Evolutionary conservation across 1,139 yeast genomes (phyloP).

Genomic region (Blastobotrys capitulatus): DNA sequence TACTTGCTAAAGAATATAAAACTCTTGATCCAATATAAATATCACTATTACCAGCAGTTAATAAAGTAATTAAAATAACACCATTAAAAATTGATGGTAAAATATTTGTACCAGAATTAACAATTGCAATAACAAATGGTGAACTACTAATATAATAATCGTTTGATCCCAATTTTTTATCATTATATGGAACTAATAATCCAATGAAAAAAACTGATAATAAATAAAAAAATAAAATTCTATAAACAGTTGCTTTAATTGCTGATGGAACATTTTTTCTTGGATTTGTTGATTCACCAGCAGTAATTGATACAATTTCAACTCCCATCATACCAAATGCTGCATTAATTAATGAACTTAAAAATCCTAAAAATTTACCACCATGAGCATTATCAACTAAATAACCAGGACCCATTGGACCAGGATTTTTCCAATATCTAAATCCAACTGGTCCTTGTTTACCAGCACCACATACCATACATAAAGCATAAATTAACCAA

Average conservation of each 20-base stretch:
- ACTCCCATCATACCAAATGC: conserved; percentile 73
- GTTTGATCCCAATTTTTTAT: conserved; percentile 44
- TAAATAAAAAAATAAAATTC: conserved; percentile 67
- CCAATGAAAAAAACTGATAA: conserved; percentile 63
- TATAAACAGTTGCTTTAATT: conserved; percentile 66
- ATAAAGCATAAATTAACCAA: conserved; percentile 59
- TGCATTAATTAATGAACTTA: conserved; percentile 58
- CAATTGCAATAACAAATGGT: conserved; percentile 61
- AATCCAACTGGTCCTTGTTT: conserved; percentile 65
- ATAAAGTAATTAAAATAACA: conserved; percentile 55
- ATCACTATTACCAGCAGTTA: conserved; percentile 70
- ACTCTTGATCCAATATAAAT: conserved; percentile 58
- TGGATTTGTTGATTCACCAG: conserved; percentile 74
- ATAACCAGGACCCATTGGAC: conserved; percentile 53
- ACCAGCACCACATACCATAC: conserved; percentile 72
- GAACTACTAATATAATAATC: conserved; percentile 63
- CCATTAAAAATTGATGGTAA: conserved; percentile 63
- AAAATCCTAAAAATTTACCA: conserved; percentile 57
- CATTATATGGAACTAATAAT: conserved; percentile 68
- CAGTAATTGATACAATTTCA: conserved; percentile 69
- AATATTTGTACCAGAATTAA: conserved; percentile 61
- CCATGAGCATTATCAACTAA: conserved; percentile 42
- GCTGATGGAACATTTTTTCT: conserved; percentile 74
- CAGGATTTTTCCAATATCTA: conserved; percentile 65
- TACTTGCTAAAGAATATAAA: conserved; percentile 54